Conservation (phyloP, 108 stramenopile genomes). For the Heterococcus sp. region DNA sequence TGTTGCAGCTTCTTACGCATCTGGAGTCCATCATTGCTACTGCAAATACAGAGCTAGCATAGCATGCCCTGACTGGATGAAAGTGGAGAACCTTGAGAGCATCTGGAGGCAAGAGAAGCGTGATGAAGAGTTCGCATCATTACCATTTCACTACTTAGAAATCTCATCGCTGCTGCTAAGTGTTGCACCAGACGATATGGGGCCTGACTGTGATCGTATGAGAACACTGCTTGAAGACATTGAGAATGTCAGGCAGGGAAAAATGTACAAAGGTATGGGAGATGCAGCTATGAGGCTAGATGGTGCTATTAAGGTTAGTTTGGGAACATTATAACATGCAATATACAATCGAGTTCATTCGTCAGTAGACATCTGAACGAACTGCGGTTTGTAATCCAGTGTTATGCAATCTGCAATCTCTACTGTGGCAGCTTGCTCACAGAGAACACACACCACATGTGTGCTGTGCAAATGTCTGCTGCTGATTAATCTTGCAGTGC, state of each 20-base stretch:
- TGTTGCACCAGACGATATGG: too few relatives aligned
- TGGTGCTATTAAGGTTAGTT: slow-evolving; percentile 32
- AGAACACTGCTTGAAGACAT: slow-evolving; percentile 35
- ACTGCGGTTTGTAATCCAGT: not conserved
- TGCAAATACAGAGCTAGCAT: too few relatives aligned
- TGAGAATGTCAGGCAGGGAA: slow-evolving; percentile 33
- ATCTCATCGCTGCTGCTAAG: too few relatives aligned
- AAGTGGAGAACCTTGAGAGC: too few relatives aligned
- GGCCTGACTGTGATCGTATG: too few relatives aligned
- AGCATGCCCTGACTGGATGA: too few relatives aligned
- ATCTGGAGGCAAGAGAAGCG: too few relatives aligned
- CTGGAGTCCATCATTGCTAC: too few relatives aligned
- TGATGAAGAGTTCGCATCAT: too few relatives aligned
- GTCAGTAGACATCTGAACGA: not conserved
- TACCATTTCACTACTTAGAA: too few relatives aligned
- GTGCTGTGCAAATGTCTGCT: not conserved
- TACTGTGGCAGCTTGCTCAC: not conserved
- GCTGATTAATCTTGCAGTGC: not conserved
- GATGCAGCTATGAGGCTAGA: slow-evolving; percentile 21
- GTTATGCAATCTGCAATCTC: too few relatives aligned
- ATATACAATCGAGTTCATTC: not conserved
- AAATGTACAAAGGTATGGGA: slow-evolving; percentile 48
- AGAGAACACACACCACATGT: not conserved
- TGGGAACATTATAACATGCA: not conserved
- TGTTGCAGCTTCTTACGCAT: too few relatives aligned